Evolutionary conservation across 352 stramenopile genomes (phyloP).

Genomic region (Globisporangium megalacanthum): DNA sequence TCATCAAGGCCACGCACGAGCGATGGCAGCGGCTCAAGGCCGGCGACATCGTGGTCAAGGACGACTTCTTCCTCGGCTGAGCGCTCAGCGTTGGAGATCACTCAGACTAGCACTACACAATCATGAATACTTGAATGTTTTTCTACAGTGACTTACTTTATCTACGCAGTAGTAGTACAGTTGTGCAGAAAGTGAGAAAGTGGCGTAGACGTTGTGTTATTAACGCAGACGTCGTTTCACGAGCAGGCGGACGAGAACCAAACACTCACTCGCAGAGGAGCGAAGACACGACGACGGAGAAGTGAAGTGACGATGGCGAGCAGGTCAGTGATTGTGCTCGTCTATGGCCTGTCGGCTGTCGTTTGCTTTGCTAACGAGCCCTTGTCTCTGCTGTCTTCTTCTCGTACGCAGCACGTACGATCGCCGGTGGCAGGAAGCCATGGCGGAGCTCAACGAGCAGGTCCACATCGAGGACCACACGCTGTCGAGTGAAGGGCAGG

Average conservation of each 20-base stretch:
- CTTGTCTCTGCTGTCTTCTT: too few species aligned
- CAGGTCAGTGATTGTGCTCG: conserved; percentile 16
- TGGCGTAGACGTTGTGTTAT: too few species aligned
- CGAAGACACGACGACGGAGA: not conserved
- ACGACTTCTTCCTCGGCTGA: conserved; percentile 56
- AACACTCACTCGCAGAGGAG: not conserved
- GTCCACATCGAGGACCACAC: conserved; percentile 86
- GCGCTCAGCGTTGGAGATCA: not conserved
- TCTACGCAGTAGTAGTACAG: too few species aligned
- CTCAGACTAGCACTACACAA: not conserved
- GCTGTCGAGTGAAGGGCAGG: conserved; percentile 36
- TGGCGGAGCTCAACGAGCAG: conserved; percentile 92
- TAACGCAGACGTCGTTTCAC: too few species aligned
- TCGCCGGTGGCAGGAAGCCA: conserved; percentile 86
- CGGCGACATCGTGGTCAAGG: conserved; percentile 52
- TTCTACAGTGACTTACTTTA: too few species aligned
- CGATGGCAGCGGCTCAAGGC: conserved; percentile 68
- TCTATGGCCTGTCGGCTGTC: not conserved
- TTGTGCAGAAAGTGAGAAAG: too few species aligned
- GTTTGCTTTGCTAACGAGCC: too few species aligned
- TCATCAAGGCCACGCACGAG: conserved; percentile 61
- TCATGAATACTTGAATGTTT: conserved; percentile 4
- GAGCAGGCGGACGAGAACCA: not conserved
- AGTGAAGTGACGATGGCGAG: conserved; percentile 24
- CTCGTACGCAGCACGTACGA: conserved; percentile 74